phyloP scores from a whole-genome alignment of 768 basidiomycete genomes.

The Suillus clintonianus region DNA sequence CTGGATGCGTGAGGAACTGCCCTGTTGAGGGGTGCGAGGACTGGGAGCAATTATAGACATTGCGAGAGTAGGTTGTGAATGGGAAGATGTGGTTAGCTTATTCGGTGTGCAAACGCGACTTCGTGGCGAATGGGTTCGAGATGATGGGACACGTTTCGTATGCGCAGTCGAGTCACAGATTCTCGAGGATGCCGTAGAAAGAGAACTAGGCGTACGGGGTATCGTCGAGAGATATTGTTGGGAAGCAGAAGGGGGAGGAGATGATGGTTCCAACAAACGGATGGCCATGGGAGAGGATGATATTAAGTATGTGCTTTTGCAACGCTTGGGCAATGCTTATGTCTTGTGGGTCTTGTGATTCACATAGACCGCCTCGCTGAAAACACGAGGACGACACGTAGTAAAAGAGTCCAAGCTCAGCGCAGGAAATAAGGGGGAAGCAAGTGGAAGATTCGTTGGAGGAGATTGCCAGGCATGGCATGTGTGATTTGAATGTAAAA shows the following conservation, averaged over 20 bases:
- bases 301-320: conserved; percentile 4
- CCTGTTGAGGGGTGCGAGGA: conserved; percentile 13
- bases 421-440: neutral
- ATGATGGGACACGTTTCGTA: conserved; percentile 14
- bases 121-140: conserved; percentile 15
- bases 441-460: conserved; percentile 1
- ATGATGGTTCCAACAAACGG: neutral
- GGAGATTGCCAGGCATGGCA: neutral
- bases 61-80: conserved; percentile 35
- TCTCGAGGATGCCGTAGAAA: neutral
- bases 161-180: neutral
- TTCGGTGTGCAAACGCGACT: conserved; percentile 11
- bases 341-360: conserved; percentile 5
- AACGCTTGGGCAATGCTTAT: neutral
- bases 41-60: conserved; percentile 31
- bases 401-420: neutral
- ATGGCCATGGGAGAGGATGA: conserved; percentile 3
- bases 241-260: conserved; percentile 9
- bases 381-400: conserved; percentile 12
- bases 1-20: conserved; percentile 6
- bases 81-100: conserved; percentile 8
- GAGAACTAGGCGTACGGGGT: neutral
- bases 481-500: conserved; percentile 1
- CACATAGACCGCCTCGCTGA: conserved; percentile 4
- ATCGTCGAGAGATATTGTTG: neutral